Conservation (phyloP, 2,329 filamentous ascomycete genomes). For the Hymenoscyphus linearis region DNA sequence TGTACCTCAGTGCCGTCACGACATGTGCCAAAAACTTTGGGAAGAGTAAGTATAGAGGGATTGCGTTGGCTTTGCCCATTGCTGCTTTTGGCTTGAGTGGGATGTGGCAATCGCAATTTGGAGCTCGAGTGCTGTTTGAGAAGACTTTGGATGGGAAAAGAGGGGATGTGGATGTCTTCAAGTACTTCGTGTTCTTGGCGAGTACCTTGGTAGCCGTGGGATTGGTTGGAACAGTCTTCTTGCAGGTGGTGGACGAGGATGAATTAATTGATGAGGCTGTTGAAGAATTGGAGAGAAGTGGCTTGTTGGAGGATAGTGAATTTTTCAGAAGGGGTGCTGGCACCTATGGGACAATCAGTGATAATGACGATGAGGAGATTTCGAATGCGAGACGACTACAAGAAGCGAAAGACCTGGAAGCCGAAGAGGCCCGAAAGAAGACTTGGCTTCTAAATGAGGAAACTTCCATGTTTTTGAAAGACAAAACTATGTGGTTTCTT, state of each 20-base stretch:
- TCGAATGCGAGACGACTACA: slow-evolving; percentile 35
- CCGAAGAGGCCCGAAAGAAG: slow-evolving; percentile 63
- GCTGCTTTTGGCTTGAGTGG: slow-evolving; percentile 89
- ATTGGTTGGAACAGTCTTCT: slow-evolving; percentile 63
- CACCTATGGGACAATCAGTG: slow-evolving; percentile 57
- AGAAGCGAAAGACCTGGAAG: slow-evolving; percentile 35
- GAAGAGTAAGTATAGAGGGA: slow-evolving; percentile 75
- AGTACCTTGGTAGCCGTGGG: slow-evolving; percentile 67
- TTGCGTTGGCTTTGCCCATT: slow-evolving; percentile 86
- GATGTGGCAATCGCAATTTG: slow-evolving; percentile 92
- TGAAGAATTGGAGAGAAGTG: slow-evolving; percentile 85
- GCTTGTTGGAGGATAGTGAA: slow-evolving; percentile 69
- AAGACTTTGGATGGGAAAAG: slow-evolving; percentile 55
- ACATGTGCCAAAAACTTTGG: slow-evolving; percentile 99
- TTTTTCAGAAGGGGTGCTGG: slow-evolving; percentile 57
- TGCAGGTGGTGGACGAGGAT: slow-evolving; percentile 77
- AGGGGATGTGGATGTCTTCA: slow-evolving; percentile 68
- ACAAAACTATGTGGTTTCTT: slow-evolving; percentile 94
- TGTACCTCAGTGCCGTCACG: slow-evolving; percentile 89
- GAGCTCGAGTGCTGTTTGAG: slow-evolving; percentile 72
- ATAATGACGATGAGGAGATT: slow-evolving; percentile 36
- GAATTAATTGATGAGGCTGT: slow-evolving; percentile 86
- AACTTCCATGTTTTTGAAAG: slow-evolving; percentile 75
- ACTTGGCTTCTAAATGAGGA: slow-evolving; percentile 88
- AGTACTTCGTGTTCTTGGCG: slow-evolving; percentile 82